Percentiles rank a stretch among this genome's conserved stretches.
These are phyloP conservation scores for Kernera saxatilis DNA, from an alignment of 345 rosid species.

Conservation along the genomic window DNA sequence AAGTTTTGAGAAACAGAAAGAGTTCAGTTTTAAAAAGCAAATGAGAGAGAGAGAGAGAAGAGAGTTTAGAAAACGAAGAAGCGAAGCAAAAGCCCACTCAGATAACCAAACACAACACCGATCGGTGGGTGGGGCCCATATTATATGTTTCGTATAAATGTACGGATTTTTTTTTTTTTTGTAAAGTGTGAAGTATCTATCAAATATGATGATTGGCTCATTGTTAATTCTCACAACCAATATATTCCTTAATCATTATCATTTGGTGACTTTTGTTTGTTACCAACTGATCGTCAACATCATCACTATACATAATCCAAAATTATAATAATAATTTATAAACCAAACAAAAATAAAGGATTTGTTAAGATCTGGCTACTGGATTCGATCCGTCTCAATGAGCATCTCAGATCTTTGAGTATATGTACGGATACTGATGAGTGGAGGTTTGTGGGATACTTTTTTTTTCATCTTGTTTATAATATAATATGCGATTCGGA, in stretches of 20 bases:
- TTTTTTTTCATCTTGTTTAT: no score
- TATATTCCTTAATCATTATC: background rate
- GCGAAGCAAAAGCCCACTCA: conserved; percentile 34
- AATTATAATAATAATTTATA: no score
- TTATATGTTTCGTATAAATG: background rate
- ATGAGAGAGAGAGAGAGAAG: background rate
- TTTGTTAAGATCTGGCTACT: no score
- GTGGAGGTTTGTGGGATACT: no score
- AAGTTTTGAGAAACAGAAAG: background rate
- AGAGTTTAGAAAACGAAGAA: conserved; percentile 28
- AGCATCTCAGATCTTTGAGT: no score
- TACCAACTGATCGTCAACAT: background rate
- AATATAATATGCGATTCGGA: no score
- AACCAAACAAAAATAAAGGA: no score
- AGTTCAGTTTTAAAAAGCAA: background rate
- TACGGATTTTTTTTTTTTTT: background rate
- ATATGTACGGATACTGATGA: no score
- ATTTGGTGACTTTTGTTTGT: conserved; percentile 13
- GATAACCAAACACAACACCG: background rate
- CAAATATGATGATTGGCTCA: no score
- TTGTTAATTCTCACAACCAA: background rate
- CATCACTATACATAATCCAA: background rate
- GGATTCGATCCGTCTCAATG: background rate
- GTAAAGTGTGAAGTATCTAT: background rate
- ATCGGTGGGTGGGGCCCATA: conserved; percentile 16